Evolutionary conservation across 345 rosid species (phyloP).

Genomic region (Euphorbia lathyris): DNA sequence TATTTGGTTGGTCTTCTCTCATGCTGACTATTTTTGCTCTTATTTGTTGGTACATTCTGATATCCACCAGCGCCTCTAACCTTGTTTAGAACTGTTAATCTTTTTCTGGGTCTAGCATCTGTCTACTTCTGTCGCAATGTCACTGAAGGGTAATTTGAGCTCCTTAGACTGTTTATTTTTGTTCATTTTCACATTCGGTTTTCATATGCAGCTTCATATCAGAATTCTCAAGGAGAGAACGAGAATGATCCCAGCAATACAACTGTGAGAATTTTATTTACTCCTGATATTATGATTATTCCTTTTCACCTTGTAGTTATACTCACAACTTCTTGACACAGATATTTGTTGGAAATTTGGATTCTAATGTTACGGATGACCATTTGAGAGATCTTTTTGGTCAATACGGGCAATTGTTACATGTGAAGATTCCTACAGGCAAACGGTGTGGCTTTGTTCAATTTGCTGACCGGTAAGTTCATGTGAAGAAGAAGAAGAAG

Average conservation of each 20-base stretch:
- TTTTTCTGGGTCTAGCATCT: not conserved
- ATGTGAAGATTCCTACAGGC: conserved; percentile 78
- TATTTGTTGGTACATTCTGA: not conserved
- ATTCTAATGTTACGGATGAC: conserved; percentile 68
- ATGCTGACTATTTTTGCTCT: not conserved
- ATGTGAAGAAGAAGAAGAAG: too few relatives aligned
- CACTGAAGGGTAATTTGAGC: not conserved
- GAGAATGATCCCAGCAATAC: conserved; percentile 89
- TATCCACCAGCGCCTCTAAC: not conserved
- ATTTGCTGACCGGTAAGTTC: conserved; percentile 65
- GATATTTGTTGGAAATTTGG: conserved; percentile 92
- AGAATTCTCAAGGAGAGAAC: conserved; percentile 53
- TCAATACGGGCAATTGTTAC: conserved; percentile 73
- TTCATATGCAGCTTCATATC: conserved; percentile 72
- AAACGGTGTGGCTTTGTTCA: conserved; percentile 94
- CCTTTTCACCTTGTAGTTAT: not conserved
- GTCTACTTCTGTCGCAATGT: too few relatives aligned
- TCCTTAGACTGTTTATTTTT: not conserved
- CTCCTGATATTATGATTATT: conserved; percentile 3
- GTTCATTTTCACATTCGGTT: conserved; percentile 18
- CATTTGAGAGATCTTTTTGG: conserved; percentile 67
- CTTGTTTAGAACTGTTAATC: not conserved
- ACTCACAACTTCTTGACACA: conserved; percentile 24
- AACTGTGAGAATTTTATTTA: conserved; percentile 57
- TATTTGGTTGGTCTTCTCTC: not conserved